These are phyloP conservation scores for Fusarium oxysporum DNA, from an alignment of 2,329 filamentous ascomycete species.

Conservation along the genomic window DNA sequence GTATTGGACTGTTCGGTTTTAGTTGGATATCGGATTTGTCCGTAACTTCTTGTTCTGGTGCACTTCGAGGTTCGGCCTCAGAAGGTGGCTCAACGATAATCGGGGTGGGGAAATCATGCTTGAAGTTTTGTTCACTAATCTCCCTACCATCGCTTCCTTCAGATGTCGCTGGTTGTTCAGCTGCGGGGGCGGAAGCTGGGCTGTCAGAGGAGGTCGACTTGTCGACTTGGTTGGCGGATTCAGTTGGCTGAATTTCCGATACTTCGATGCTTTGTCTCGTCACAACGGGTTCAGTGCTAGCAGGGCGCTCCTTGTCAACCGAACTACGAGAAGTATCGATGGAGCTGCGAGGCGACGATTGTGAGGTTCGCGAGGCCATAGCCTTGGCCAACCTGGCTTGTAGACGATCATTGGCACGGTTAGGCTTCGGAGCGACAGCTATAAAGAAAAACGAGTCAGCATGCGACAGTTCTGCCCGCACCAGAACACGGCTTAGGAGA, in stretches of 20 bases:
- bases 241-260: conserved; percentile 17
- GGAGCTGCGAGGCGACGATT: conserved; percentile 52
- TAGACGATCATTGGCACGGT: conserved; percentile 80
- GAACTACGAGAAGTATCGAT: conserved; percentile 51
- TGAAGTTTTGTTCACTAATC: neutral
- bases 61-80: neutral
- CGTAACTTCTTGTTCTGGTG: neutral
- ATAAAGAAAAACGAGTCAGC: conserved; percentile 17
- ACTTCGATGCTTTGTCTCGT: conserved; percentile 29
- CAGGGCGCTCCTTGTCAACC: conserved; percentile 42
- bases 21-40: conserved; percentile 1
- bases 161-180: neutral
- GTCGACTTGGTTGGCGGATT: conserved; percentile 9
- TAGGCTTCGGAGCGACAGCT: conserved; percentile 71
- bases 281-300: conserved; percentile 28
- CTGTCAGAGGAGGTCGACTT: conserved; percentile 7
- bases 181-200: neutral
- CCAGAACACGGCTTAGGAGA: neutral
- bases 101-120: neutral
- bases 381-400: conserved; percentile 92
- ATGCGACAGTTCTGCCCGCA: neutral
- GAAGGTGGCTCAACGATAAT: conserved; percentile 19
- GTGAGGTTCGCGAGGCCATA: conserved; percentile 75
- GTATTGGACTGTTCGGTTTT: neutral
- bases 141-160: conserved; percentile 8